Evolutionary conservation across 2,329 filamentous ascomycete species (phyloP).

Genomic region (Alternaria gaisen): DNA sequence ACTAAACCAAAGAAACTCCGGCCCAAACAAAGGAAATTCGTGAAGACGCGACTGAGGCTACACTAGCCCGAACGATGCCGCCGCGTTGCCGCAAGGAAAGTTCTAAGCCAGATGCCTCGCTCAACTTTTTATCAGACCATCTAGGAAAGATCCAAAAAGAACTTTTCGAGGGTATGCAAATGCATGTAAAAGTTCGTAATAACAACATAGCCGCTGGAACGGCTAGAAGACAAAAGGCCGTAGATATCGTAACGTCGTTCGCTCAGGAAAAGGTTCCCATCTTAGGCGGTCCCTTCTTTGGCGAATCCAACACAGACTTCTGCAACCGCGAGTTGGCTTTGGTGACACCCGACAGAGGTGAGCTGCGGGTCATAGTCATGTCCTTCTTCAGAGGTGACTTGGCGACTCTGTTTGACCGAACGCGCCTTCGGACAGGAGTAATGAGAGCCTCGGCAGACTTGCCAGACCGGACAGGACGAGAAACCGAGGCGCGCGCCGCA

Average conservation of each 20-base stretch:
- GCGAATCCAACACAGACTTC: constrained; percentile 37
- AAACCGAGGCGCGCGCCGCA: constrained; percentile 46
- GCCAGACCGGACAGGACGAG: constrained; percentile 49
- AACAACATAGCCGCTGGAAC: constrained; percentile 33
- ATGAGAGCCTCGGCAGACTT: constrained; percentile 52
- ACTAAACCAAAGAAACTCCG: constrained; percentile 13
- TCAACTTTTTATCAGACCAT: constrained; percentile 34
- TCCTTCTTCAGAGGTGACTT: constrained; percentile 33
- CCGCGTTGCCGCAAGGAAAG: constrained; percentile 16
- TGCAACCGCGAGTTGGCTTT: constrained; percentile 40
- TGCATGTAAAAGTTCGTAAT: constrained; percentile 37
- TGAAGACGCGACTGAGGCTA: constrained; percentile 7
- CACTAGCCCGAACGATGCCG: constrained; percentile 14
- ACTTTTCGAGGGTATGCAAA: constrained; percentile 40
- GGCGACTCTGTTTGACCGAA: constrained; percentile 38
- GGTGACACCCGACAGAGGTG: constrained; percentile 41
- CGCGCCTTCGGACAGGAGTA: constrained; percentile 50
- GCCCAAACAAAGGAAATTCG: constrained; percentile 15
- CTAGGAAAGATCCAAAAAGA: constrained; percentile 29
- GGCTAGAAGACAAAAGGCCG: constrained; percentile 39
- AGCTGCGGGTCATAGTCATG: constrained; percentile 30
- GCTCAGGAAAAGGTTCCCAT: constrained; percentile 38
- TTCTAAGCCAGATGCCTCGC: constrained; percentile 11
- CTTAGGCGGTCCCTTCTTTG: constrained; percentile 37
- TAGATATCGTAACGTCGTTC: constrained; percentile 50